Evolutionary conservation across 768 basidiomycete genomes (phyloP), one percentile per base, ranked within the genome.

Genomic region (Collybia mongolica): DNA sequence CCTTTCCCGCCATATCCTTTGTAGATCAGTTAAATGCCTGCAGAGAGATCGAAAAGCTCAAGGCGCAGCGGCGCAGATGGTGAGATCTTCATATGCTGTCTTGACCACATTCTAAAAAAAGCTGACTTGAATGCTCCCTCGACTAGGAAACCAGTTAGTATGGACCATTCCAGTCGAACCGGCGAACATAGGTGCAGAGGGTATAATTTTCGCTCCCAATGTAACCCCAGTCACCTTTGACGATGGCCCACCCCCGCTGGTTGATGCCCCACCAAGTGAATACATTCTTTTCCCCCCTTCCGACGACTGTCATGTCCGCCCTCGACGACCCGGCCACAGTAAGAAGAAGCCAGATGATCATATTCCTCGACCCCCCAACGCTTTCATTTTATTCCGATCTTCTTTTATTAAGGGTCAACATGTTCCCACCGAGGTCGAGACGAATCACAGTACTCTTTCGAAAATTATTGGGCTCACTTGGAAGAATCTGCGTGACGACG

Each of bases 381-480:
- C 89, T 20, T 92, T 92, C 71, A 92, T 91, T 62, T 79, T 92
- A 60, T 92, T 91, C 75, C 84, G 89, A 54, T 88, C 87, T 0
- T 84, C 85, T 0, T 90, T 90, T 68, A 88, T 90, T 65, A 88
- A 87, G 70, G 78, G 73, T 57, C 84, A 88, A 58, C 86, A 86
- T 57, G 87, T 91, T 55, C 83, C 87, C 7, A 80, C 84, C 6
- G 82, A 79, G 45, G 83, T 90, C 52, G 89, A 91, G 72, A 87
- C 86, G 24, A 90, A 87, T 64, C 89, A 90, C 69, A 86, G 84
- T 58, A 90, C 89, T 3, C 72, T 91, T 15, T 90, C 88, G 12
- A 90, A 89, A 79, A 91, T 90, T 61, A 88, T 90, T 52, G 89
- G 89, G 19, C 72, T 89, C 53, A 88, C 88, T 26, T 92, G 89